Conservation (phyloP, 129 eudicot species). For the Lonicera japonica region DNA sequence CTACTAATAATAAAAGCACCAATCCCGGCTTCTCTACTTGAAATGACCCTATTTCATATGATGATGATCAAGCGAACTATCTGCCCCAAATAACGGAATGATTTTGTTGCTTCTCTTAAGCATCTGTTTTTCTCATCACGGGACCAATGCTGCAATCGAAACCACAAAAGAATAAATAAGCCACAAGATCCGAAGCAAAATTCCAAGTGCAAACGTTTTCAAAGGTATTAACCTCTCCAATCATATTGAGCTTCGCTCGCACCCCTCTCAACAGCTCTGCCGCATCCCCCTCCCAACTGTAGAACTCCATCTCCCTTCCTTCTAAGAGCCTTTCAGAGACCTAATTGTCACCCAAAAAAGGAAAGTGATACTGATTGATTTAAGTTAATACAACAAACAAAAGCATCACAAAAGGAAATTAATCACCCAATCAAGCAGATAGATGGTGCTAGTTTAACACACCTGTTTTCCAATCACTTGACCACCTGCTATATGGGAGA, state of each 20-base stretch:
- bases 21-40: too few species aligned
- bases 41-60: slow-evolving; percentile 13
- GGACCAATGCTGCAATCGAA: slow-evolving; percentile 70
- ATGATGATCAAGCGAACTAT: slow-evolving; percentile 74
- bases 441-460: not conserved
- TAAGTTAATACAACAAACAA: too few species aligned
- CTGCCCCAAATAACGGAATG: slow-evolving; percentile 64
- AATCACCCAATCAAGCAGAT: not conserved
- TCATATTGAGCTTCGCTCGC: slow-evolving; percentile 67
- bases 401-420: not conserved
- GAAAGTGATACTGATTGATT: too few species aligned
- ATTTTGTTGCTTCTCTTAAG: slow-evolving; percentile 65
- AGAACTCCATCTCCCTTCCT: slow-evolving; percentile 62
- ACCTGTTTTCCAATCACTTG: slow-evolving; percentile 67
- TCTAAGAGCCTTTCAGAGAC: slow-evolving; percentile 51
- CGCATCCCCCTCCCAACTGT: slow-evolving; percentile 70
- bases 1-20: too few species aligned
- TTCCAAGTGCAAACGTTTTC: not conserved
- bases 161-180: not conserved
- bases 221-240: slow-evolving; percentile 50
- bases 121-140: slow-evolving; percentile 67
- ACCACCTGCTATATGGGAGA: slow-evolving; percentile 76
- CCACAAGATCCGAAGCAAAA: not conserved
- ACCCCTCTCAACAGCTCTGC: slow-evolving; percentile 57
- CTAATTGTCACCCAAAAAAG: slow-evolving; percentile 18